Conservation (phyloP, 2,329 filamentous ascomycete genomes). For the Coniochaeta sp. region DNA sequence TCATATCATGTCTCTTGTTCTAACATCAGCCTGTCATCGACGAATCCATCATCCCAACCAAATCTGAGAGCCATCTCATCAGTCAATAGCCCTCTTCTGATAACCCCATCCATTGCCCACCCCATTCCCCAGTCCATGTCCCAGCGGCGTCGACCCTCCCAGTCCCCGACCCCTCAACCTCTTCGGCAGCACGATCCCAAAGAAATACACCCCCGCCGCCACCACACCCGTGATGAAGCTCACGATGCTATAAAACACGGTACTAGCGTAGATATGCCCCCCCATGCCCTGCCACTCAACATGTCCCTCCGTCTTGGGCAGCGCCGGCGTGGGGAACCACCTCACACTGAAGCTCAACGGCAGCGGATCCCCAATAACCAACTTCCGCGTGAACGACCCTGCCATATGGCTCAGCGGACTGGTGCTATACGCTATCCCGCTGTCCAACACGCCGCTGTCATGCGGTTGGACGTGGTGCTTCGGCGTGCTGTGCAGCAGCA, state of each 20-base stretch:
- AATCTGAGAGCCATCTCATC: not conserved
- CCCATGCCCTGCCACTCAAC: conserved; percentile 61
- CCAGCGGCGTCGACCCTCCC: conserved; percentile 51
- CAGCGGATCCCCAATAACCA: conserved; percentile 83
- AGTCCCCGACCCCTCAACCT: conserved; percentile 42
- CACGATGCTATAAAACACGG: conserved; percentile 54
- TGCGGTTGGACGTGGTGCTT: conserved; percentile 56
- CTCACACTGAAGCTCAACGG: conserved; percentile 73
- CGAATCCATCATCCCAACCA: too few species aligned
- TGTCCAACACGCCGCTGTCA: conserved; percentile 75
- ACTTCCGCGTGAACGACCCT: conserved; percentile 48
- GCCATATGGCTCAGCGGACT: conserved; percentile 59
- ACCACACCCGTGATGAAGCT: conserved; percentile 50
- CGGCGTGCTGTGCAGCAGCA: conserved; percentile 67
- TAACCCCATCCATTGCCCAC: conserved; percentile 55
- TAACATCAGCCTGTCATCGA: too few species aligned
- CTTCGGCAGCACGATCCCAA: conserved; percentile 51
- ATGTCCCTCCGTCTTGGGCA: conserved; percentile 60
- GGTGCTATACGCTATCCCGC: conserved; percentile 79
- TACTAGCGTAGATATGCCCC: conserved; percentile 56
- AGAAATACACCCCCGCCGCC: conserved; percentile 51
- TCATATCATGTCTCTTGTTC: too few species aligned
- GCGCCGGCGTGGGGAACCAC: conserved; percentile 73
- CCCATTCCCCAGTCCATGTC: conserved; percentile 41
- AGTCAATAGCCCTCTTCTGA: conserved; percentile 44